These are phyloP conservation scores for Xerocomus cyaneibrunnescens DNA, from an alignment of 1,284 basidiomycete genomes.

Conservation along the genomic window DNA sequence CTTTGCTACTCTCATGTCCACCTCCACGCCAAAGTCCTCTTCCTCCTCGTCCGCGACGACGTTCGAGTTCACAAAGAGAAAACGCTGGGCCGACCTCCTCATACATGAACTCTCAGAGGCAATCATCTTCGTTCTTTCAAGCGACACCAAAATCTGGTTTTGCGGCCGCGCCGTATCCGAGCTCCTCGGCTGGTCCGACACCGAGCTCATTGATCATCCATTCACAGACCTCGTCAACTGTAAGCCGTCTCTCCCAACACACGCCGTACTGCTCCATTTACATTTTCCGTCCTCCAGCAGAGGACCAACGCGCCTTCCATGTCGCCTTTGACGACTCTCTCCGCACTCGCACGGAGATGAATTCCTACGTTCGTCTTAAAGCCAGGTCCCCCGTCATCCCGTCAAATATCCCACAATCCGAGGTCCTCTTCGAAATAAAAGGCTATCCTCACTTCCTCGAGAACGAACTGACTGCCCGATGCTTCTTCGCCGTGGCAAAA, in stretches of 20 bases:
- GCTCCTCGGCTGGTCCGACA: constrained; percentile 72
- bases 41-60: constrained; percentile 23
- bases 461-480: constrained; percentile 45
- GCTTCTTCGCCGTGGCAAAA: constrained; percentile 72
- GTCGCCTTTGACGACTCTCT: constrained; percentile 56
- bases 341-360: constrained; percentile 46
- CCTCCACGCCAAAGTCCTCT: constrained; percentile 12
- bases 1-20: constrained; percentile 20
- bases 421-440: constrained; percentile 71
- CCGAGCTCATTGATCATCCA: constrained; percentile 67
- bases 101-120: constrained; percentile 74
- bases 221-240: constrained; percentile 66
- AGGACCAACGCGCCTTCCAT: constrained; percentile 61
- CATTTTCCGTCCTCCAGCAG: constrained; percentile 40
- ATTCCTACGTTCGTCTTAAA: constrained; percentile 64
- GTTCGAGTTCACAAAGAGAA: constrained; percentile 83
- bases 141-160: constrained; percentile 61
- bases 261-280: background rate
- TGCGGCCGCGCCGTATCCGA: constrained; percentile 69
- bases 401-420: constrained; percentile 33
- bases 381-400: constrained; percentile 25
- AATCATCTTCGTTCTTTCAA: constrained; percentile 67
- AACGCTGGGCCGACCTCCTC: constrained; percentile 84
- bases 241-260: constrained; percentile 33
- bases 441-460: constrained; percentile 61